phyloP scores from a whole-genome alignment of 176 grass and related monocot genomes.

The Carex scoparia region DNA sequence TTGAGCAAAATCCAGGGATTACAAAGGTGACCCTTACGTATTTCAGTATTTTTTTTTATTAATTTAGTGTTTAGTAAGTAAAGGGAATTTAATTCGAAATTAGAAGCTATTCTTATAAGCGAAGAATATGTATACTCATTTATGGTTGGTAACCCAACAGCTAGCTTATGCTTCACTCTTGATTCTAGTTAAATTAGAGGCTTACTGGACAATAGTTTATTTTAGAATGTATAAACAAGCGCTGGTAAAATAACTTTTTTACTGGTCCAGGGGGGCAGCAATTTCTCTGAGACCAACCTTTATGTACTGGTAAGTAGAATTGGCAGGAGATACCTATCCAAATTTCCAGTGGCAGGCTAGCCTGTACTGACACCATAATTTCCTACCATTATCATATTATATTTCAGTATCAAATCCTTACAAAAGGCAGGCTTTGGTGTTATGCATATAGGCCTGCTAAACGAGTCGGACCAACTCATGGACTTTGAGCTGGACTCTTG shows the following conservation, averaged over 20 bases:
- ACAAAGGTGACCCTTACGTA: slow-evolving; percentile 40
- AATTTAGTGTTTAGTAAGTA: background rate
- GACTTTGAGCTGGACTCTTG: too few species aligned
- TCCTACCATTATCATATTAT: background rate
- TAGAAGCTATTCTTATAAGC: background rate
- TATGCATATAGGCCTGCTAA: background rate
- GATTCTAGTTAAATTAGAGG: background rate
- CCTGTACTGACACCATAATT: background rate
- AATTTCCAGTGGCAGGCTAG: background rate
- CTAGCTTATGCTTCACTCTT: background rate
- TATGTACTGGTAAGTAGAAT: background rate
- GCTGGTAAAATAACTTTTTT: background rate
- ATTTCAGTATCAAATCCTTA: background rate
- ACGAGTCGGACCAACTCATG: too few species aligned
- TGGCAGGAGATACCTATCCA: background rate
- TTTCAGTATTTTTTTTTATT: background rate
- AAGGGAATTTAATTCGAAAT: background rate
- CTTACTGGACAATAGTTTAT: background rate
- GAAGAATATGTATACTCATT: background rate
- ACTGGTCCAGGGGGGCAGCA: background rate
- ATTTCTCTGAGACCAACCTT: background rate
- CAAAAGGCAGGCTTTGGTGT: background rate
- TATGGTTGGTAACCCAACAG: background rate
- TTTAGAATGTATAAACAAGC: slow-evolving; percentile 1
- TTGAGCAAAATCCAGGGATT: slow-evolving; percentile 52